Base-by-base conservation (phyloP, 179 eudicot genomes). In the Vitellaria paradoxa region DNA sequence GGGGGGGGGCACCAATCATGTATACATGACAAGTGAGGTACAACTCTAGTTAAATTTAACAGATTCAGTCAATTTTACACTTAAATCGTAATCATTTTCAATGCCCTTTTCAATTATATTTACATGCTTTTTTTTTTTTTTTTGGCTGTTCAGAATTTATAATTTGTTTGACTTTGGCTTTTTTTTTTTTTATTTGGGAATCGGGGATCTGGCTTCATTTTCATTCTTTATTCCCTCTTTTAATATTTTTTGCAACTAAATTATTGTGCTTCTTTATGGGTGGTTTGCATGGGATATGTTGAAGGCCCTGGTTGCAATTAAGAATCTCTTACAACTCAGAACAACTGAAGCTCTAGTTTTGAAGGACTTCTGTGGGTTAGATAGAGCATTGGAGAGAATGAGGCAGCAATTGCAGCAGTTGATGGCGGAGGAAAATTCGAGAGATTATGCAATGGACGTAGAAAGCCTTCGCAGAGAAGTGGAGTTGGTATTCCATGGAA, bases 381-480 rank as follows among this genome's bases (percentile, higher is more conserved):
- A 89, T 68, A 87, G 75, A 79, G 95, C 90, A 45, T 77, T 95
- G 82, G 89, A 86, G 81, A 89, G 78, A 72, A 85, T 87, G 87
- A 84, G 89, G 83, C 76, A 80, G 75, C 93, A 91, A 68, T 85
- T 94, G 84, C 88, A 89, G 78, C 83, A 70, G 59, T 80, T 91
- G 37, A 79, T 90, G 85, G 85, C 83, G 76, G 96, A 89, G 10
- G 91, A 87, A 72, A 40, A 85, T 78, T 75, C n/a, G 56, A 84
- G 80, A 75, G 99, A 93, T 9, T 91, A 82, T 80, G 97, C 93
- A 30, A 37, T 77, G 73, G 99, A 95, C 76, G 66, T 95, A 37
- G 97, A 95, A 81, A 86, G 82, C 81, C 97, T 95, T 69, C 89
- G 94, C 53, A 87, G 80, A 81, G 97, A 95, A 83, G 97, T 95